Conservation (phyloP, 2,329 filamentous ascomycete genomes). For the Sporothrix mexicana region DNA sequence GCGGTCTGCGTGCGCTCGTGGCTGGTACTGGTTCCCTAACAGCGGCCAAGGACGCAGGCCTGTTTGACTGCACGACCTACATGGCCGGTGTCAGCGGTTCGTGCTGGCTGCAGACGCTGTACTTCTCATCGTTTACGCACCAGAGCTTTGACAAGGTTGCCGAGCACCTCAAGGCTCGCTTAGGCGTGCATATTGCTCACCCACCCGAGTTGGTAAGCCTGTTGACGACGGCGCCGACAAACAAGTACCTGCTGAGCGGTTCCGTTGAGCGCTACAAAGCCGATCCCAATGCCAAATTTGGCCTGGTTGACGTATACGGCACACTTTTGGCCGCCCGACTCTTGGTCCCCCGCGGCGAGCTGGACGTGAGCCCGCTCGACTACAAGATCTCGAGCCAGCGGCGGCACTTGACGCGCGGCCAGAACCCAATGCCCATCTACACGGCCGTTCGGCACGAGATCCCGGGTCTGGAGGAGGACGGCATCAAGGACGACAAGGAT, state of each 20-base stretch:
- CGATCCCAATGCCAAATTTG: constrained; percentile 78
- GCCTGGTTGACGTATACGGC: constrained; percentile 92
- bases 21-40: constrained; percentile 88
- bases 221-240: constrained; percentile 87
- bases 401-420: constrained; percentile 74
- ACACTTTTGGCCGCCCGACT: constrained; percentile 82
- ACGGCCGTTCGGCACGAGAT: constrained; percentile 96
- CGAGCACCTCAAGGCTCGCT: constrained; percentile 82
- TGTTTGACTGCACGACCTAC: constrained; percentile 95
- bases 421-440: constrained; percentile 90
- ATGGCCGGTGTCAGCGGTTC: constrained; percentile 94
- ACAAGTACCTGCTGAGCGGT: constrained; percentile 86
- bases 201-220: constrained; percentile 82
- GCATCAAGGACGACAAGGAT: constrained; percentile 44
- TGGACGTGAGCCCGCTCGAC: constrained; percentile 76
- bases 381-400: constrained; percentile 91
- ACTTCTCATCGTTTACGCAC: constrained; percentile 77
- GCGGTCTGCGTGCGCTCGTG: constrained; percentile 86
- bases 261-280: constrained; percentile 91
- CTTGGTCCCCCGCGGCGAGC: constrained; percentile 83
- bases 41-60: constrained; percentile 80
- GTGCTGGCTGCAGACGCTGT: constrained; percentile 92
- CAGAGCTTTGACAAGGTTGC: constrained; percentile 73
- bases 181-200: constrained; percentile 90
- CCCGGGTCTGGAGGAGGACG: constrained; percentile 61